Percentiles rank a stretch among this genome's conserved stretches.
These are phyloP conservation scores for Barnettozyma sp. DNA, from an alignment of 805 yeast species.

Conservation along the genomic window DNA sequence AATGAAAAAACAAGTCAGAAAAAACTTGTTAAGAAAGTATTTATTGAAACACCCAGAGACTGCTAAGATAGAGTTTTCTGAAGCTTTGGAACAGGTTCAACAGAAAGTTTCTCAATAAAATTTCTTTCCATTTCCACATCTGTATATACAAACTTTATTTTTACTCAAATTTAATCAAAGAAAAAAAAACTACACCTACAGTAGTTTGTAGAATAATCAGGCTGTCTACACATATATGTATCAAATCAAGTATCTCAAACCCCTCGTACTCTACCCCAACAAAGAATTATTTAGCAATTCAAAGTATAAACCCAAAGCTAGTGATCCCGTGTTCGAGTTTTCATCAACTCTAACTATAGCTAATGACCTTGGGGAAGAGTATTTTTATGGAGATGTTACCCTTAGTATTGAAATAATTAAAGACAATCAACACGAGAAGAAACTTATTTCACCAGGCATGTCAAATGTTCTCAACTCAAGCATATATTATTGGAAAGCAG, in stretches of 20 bases:
- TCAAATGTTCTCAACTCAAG: slow-evolving; percentile 3
- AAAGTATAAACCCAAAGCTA: slow-evolving; percentile 6
- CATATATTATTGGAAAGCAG: slow-evolving; percentile 23
- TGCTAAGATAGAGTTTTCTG: slow-evolving; percentile 20
- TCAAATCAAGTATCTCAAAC: slow-evolving; percentile 32
- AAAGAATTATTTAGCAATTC: background rate
- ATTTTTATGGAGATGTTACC: slow-evolving; percentile 28
- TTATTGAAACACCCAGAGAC: slow-evolving; percentile 31
- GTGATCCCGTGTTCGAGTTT: slow-evolving; percentile 14
- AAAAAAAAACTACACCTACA: no score
- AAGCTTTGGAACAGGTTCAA: slow-evolving; percentile 15
- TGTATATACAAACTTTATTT: slow-evolving; percentile 3
- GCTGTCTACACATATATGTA: slow-evolving; percentile 22
- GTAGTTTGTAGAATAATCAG: no score
- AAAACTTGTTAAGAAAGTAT: slow-evolving; percentile 67
- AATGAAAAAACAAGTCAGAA: slow-evolving; percentile 48
- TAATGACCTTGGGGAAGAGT: slow-evolving; percentile 36
- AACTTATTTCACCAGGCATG: no score
- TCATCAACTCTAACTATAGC: slow-evolving; percentile 25
- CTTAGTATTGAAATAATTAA: slow-evolving; percentile 10
- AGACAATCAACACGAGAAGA: no score
- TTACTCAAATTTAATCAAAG: no score
- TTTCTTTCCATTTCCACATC: background rate
- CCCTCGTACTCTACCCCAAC: slow-evolving; percentile 18
- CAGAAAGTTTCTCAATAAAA: background rate